Percentiles rank a stretch among this genome's conserved stretches.
Conservation (phyloP, 192 early-diverging fungal species). For the Phlyctochytrium planicorne region DNA sequence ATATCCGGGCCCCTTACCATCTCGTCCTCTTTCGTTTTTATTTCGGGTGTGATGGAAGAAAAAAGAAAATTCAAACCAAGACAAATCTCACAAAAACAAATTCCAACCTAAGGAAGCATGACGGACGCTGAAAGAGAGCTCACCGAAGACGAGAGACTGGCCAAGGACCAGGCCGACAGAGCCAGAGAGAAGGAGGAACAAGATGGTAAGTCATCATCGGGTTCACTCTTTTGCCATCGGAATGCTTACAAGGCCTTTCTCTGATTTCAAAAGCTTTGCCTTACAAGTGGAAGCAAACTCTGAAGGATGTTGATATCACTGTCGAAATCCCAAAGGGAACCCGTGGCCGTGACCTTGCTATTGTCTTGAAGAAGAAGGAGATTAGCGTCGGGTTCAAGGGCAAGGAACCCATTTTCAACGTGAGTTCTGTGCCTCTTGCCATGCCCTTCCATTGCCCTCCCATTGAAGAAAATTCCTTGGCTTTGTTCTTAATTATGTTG, state of each 20-base stretch:
- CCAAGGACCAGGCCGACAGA: constrained; percentile 30
- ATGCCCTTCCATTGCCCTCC: too few relatives aligned
- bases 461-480: too few relatives aligned
- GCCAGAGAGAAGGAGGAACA: constrained; percentile 44
- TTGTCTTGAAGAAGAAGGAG: constrained; percentile 65
- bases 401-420: constrained; percentile 67
- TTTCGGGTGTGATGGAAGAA: too few relatives aligned
- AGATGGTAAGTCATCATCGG: constrained; percentile 31
- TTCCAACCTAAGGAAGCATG: too few relatives aligned
- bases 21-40: too few relatives aligned
- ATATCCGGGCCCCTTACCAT: too few relatives aligned
- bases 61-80: too few relatives aligned
- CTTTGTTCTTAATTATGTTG: constrained; percentile 12
- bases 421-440: too few relatives aligned
- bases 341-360: constrained; percentile 60
- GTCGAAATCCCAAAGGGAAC: constrained; percentile 74
- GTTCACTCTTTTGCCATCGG: neutral
- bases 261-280: neutral
- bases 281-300: constrained; percentile 57
- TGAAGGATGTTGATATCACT: constrained; percentile 77
- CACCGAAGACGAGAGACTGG: constrained; percentile 37
- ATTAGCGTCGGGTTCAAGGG: constrained; percentile 72
- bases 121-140: too few relatives aligned
- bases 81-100: too few relatives aligned
- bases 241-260: neutral